These are phyloP conservation scores for Penicillium verrucosum DNA, from an alignment of 2,329 filamentous ascomycete species.

Conservation along the genomic window DNA sequence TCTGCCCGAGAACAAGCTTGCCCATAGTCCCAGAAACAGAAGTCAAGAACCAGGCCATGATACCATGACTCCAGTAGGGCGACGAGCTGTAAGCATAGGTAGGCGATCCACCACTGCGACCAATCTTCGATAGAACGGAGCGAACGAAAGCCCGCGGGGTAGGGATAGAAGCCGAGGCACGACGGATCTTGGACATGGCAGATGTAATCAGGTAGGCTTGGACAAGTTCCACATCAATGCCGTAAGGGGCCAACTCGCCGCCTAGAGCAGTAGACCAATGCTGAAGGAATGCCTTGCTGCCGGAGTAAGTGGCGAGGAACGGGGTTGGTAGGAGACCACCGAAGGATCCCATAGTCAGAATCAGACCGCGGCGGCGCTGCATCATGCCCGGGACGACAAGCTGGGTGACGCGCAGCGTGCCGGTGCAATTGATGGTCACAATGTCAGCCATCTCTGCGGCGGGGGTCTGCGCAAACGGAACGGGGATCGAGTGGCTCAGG, in stretches of 20 bases:
- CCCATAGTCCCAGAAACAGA: slow-evolving; percentile 59
- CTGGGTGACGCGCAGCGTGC: slow-evolving; percentile 83
- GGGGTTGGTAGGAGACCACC: slow-evolving; percentile 90
- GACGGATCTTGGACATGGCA: slow-evolving; percentile 94
- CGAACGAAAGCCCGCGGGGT: slow-evolving; percentile 79
- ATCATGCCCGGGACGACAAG: slow-evolving; percentile 81
- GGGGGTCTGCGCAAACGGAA: slow-evolving; percentile 77
- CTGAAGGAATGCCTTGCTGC: slow-evolving; percentile 96
- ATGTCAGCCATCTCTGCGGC: slow-evolving; percentile 82
- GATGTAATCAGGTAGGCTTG: slow-evolving; percentile 91
- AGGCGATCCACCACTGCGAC: slow-evolving; percentile 71
- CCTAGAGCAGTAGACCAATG: slow-evolving; percentile 89
- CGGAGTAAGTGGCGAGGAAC: slow-evolving; percentile 90
- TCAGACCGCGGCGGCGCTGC: slow-evolving; percentile 77
- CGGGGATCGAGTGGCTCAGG: slow-evolving; percentile 87
- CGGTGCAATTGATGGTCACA: slow-evolving; percentile 90
- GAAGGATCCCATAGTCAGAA: slow-evolving; percentile 97
- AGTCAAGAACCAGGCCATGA: slow-evolving; percentile 79
- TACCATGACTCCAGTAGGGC: slow-evolving; percentile 86
- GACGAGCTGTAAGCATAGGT: slow-evolving; percentile 79
- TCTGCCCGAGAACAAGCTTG: slow-evolving; percentile 56
- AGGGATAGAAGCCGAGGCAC: slow-evolving; percentile 72
- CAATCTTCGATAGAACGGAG: slow-evolving; percentile 74
- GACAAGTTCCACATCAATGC: slow-evolving; percentile 85
- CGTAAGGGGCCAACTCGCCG: slow-evolving; percentile 73